Evolutionary conservation across 2,329 filamentous ascomycete genomes (phyloP).

Genomic region (Aspergillus texensis): DNA sequence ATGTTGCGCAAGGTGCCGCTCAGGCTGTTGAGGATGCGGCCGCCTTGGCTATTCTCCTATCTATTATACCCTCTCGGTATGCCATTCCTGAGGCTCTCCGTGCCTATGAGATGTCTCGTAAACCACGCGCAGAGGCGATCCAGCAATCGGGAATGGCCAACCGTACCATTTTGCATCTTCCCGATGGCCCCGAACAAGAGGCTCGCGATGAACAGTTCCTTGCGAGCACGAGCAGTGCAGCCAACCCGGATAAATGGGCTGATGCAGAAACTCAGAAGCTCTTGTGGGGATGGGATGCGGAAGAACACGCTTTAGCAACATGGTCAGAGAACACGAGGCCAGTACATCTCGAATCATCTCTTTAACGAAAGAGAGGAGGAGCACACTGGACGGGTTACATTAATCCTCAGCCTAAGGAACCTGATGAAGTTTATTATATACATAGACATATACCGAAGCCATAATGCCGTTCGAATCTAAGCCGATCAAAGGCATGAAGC

Average conservation of each 20-base stretch:
- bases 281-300: not conserved
- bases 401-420: no score
- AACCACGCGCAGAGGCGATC: slow-evolving; percentile 42
- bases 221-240: not conserved
- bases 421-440: no score
- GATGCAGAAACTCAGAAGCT: not conserved
- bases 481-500: no score
- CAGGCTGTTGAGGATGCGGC: slow-evolving; percentile 49
- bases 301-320: not conserved
- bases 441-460: no score
- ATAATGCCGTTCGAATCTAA: no score
- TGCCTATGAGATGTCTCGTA: slow-evolving; percentile 41
- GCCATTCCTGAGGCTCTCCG: slow-evolving; percentile 37
- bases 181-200: slow-evolving; percentile 43
- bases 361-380: not conserved
- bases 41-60: slow-evolving; percentile 37
- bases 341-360: not conserved
- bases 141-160: slow-evolving; percentile 41
- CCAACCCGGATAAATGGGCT: not conserved
- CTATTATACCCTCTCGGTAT: slow-evolving; percentile 18
- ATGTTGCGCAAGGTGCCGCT: slow-evolving; percentile 50
- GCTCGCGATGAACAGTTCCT: slow-evolving; percentile 38
- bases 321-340: not conserved
- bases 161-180: slow-evolving; percentile 39
- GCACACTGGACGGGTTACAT: no score